Evolutionary conservation across 2,329 filamentous ascomycete species (phyloP), one percentile per base, ranked within the genome.

Genomic region (Sclerotinia nivalis): DNA sequence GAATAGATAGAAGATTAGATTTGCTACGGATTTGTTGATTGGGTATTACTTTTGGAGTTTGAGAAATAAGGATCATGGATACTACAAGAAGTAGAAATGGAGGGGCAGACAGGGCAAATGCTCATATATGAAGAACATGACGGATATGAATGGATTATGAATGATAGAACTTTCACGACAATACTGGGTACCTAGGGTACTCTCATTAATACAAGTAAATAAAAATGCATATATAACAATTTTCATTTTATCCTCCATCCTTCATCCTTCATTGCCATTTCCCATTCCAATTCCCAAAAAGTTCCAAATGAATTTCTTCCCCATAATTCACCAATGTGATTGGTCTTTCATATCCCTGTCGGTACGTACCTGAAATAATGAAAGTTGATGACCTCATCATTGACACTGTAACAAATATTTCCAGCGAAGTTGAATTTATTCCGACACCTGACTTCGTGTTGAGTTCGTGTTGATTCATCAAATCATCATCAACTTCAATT

Each of bases 381-480:
- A 25, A 52, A 40, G 34, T 59, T 60, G 59, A 61, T 62, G 59
- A 62, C 59, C 59, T 62, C 59, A 62, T 25, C 13, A 59, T 40
- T 15, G 31, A 37, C 7, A 50, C n/a, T 28, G 12, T 10, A 7
- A 34, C n/a, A 37, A 1, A 40, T 6, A 40, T 28, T 43, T 54
- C 18, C 40, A n/a, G 31, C 49, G 34, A n/a, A n/a, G 34, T 54
- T 13, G 9, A 66, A 56, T 28, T 52, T 22, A 40, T 50, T 22
- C 13, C 61, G 22, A 40, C 61, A 34, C 61, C 47, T 64, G 61
- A 64, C 47, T 64, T 64, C 61, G 61, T 52, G 61, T 64, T 40
- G 47, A 50, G 15, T 64, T 52, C 61, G 47, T 62, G 59, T 52
- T 34, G 13, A 49, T 37, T 50, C 6, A 55, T 25, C 6, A 8